These are phyloP conservation scores for Leccinum sublutescens DNA, from an alignment of 768 basidiomycete species.

Conservation along the genomic window DNA sequence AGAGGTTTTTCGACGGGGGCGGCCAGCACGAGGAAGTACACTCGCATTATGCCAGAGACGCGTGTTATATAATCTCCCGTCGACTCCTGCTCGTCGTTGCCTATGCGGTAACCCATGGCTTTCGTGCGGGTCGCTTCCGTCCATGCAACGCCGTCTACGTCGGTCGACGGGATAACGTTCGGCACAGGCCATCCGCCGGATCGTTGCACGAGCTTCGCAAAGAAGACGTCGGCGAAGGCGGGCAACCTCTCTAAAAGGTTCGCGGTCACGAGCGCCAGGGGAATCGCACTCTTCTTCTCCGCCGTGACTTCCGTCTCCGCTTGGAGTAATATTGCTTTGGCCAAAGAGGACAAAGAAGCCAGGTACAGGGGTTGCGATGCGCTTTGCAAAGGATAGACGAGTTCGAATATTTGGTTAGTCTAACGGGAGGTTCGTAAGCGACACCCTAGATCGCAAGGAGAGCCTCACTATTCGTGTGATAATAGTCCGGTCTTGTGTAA, in stretches of 20 bases:
- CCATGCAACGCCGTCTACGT: constrained; percentile 52
- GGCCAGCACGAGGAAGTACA: constrained; percentile 75
- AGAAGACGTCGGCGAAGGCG: constrained; percentile 72
- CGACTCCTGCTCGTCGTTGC: constrained; percentile 48
- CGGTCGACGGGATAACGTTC: constrained; percentile 49
- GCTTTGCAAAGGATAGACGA: constrained; percentile 35
- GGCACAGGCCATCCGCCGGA: constrained; percentile 89
- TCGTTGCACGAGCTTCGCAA: constrained; percentile 80
- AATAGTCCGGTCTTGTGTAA: constrained; percentile 65
- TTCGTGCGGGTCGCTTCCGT: constrained; percentile 41
- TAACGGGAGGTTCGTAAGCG: constrained; percentile 21
- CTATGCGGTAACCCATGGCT: constrained; percentile 55
- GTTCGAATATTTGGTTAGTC: constrained; percentile 43
- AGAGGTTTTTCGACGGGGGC: constrained; percentile 40
- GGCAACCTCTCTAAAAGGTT: constrained; percentile 61
- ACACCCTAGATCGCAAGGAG: constrained; percentile 7
- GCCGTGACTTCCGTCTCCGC: constrained; percentile 93
- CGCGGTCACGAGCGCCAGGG: constrained; percentile 71
- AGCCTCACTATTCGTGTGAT: constrained; percentile 64
- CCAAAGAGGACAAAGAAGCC: constrained; percentile 81
- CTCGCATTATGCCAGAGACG: constrained; percentile 75
- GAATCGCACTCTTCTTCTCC: constrained; percentile 79
- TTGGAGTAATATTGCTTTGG: constrained; percentile 86
- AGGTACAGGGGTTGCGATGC: constrained; percentile 51
- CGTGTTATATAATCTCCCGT: constrained; percentile 62